Evolutionary conservation across 2,329 filamentous ascomycete genomes (phyloP).

Genomic region (Colletotrichum horii): DNA sequence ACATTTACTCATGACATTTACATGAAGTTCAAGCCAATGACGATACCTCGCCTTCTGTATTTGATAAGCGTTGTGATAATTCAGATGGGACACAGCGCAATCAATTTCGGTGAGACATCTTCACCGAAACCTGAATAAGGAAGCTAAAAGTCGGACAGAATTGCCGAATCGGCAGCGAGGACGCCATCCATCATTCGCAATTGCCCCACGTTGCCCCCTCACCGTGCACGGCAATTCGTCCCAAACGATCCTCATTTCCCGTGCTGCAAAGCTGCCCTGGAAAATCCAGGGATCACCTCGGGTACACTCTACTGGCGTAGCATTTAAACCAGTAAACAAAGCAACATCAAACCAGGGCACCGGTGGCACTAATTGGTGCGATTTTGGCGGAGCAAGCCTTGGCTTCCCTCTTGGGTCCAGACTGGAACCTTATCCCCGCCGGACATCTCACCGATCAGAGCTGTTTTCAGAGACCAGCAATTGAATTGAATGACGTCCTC

Average conservation of each 20-base stretch:
- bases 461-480: not conserved
- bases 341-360: not conserved
- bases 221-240: not conserved
- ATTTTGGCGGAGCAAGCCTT: not conserved
- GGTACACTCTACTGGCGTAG: not conserved
- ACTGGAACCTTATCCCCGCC: not conserved
- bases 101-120: not conserved
- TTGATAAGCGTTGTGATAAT: not conserved
- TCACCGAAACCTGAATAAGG: not conserved
- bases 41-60: not conserved
- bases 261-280: not conserved
- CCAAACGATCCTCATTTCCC: conserved; percentile 4
- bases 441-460: not conserved
- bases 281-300: conserved; percentile 3
- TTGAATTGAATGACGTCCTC: conserved; percentile 12
- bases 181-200: not conserved
- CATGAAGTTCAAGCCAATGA: not conserved
- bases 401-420: not conserved
- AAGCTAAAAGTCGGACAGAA: not conserved
- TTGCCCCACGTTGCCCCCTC: not conserved
- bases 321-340: not conserved
- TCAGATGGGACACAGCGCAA: not conserved
- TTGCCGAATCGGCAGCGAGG: not conserved
- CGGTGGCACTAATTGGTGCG: not conserved
- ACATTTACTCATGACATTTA: rapidly evolving